Evolutionary conservation across 2,329 filamentous ascomycete species (phyloP).

Genomic region (Alternaria sp.): DNA sequence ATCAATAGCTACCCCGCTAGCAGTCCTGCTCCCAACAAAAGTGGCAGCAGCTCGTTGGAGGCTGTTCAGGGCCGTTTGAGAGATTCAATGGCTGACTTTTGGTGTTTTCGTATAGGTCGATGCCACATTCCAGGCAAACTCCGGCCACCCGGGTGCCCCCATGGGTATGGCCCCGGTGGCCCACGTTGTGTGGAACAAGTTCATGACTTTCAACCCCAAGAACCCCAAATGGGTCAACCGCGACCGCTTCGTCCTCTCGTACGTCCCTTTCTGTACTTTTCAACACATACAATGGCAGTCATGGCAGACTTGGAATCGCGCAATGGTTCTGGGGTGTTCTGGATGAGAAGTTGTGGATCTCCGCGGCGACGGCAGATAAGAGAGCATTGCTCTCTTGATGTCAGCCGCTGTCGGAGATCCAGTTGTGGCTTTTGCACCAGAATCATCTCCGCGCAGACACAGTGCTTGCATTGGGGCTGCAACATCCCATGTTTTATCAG

Average conservation of each 20-base stretch:
- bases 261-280: conserved; percentile 56
- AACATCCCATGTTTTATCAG: neutral
- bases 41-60: neutral
- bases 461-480: neutral
- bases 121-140: conserved; percentile 96
- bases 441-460: neutral
- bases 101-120: conserved; percentile 71
- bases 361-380: conserved; percentile 17
- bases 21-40: conserved; percentile 24
- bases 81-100: conserved; percentile 42
- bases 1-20: conserved; percentile 38
- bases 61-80: neutral
- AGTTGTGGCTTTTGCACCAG: neutral
- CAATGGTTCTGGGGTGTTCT: conserved; percentile 1
- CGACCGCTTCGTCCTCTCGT: conserved; percentile 99
- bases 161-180: conserved; percentile 96
- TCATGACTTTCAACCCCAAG: conserved; percentile 99
- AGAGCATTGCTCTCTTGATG: conserved; percentile 7
- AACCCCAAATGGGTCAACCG: conserved; percentile 97
- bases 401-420: neutral
- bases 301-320: neutral
- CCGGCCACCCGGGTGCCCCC: conserved; percentile 96
- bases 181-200: conserved; percentile 98
- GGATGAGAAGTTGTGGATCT: conserved; percentile 18
- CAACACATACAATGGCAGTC: neutral